Conservation (phyloP, 2,329 filamentous ascomycete species). For the Aaosphaeria arxii region DNA sequence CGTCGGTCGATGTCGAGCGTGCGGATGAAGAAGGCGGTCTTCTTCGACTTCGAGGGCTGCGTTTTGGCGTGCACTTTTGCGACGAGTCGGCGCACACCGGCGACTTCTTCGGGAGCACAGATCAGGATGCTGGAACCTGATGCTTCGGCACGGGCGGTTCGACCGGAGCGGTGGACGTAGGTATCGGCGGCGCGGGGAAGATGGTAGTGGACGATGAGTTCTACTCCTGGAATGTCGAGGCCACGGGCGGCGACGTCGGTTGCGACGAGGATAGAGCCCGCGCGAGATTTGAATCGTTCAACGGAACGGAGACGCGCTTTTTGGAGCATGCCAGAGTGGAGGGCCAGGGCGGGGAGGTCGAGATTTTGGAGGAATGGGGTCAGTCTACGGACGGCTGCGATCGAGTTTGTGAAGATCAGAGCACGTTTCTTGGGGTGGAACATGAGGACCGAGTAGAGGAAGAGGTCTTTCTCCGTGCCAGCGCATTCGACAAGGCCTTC, state of each 20-base stretch:
- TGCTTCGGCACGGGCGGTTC: slow-evolving; percentile 80
- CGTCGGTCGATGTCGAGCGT: slow-evolving; percentile 81
- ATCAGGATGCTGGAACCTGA: slow-evolving; percentile 81
- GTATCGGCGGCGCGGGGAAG: slow-evolving; percentile 86
- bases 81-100: slow-evolving; percentile 76
- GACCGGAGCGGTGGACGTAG: slow-evolving; percentile 93
- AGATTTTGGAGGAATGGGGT: slow-evolving; percentile 82
- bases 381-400: slow-evolving; percentile 83
- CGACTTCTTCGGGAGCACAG: slow-evolving; percentile 87
- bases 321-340: slow-evolving; percentile 94
- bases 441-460: slow-evolving; percentile 82
- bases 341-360: slow-evolving; percentile 68
- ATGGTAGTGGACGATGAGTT: slow-evolving; percentile 93
- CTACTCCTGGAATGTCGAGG: slow-evolving; percentile 86
- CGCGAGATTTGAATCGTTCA: slow-evolving; percentile 74
- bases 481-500: slow-evolving; percentile 91
- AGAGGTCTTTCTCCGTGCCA: slow-evolving; percentile 95
- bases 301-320: slow-evolving; percentile 92
- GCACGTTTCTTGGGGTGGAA: slow-evolving; percentile 78
- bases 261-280: slow-evolving; percentile 72
- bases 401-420: slow-evolving; percentile 93
- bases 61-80: slow-evolving; percentile 76
- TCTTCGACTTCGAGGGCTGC: slow-evolving; percentile 50
- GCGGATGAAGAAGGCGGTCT: slow-evolving; percentile 65
- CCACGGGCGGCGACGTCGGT: slow-evolving; percentile 93